These are phyloP conservation scores for Trametes punicea DNA, from an alignment of 768 basidiomycete genomes.

Conservation along the genomic window DNA sequence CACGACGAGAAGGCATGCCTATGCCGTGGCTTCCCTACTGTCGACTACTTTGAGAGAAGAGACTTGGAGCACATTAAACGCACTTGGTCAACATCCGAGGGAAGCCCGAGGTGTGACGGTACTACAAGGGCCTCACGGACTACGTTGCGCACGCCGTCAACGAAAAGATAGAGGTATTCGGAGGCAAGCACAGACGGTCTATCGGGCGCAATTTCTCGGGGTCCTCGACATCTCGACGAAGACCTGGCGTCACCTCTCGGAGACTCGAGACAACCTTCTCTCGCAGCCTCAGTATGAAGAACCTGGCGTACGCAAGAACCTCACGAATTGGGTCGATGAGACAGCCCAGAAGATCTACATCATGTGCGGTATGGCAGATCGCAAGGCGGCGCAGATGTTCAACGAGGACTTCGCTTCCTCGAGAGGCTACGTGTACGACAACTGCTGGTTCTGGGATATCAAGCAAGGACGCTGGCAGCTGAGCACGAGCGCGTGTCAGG, in stretches of 20 bases:
- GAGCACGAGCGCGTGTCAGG: slow-evolving; percentile 33
- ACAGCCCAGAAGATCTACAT: slow-evolving; percentile 32
- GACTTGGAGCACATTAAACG: slow-evolving; percentile 33
- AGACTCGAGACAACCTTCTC: slow-evolving; percentile 4
- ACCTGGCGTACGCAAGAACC: slow-evolving; percentile 36
- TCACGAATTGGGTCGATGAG: slow-evolving; percentile 35
- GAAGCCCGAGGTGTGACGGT: slow-evolving; percentile 18
- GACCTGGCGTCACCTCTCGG: slow-evolving; percentile 32
- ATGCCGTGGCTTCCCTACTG: slow-evolving; percentile 30
- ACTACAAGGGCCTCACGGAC: slow-evolving; percentile 5
- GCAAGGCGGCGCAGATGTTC: slow-evolving; percentile 27
- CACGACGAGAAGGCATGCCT: slow-evolving; percentile 35
- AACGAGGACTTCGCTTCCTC: slow-evolving; percentile 26
- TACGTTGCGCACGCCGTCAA: slow-evolving; percentile 23
- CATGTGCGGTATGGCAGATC: slow-evolving; percentile 36
- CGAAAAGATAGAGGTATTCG: slow-evolving; percentile 39
- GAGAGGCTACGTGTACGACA: slow-evolving; percentile 29
- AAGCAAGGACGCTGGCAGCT: slow-evolving; percentile 29
- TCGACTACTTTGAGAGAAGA: slow-evolving; percentile 37
- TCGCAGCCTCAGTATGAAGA: slow-evolving; percentile 20
- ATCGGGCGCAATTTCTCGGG: slow-evolving; percentile 39
- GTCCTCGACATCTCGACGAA: slow-evolving; percentile 34
- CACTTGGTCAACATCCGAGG: slow-evolving; percentile 18
- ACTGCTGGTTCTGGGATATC: slow-evolving; percentile 39
- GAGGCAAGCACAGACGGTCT: slow-evolving; percentile 30